A percentile compares a stretch with the other conserved stretches of the same genome.
phyloP scores from a whole-genome alignment of 495 filamentous ascomycete species.

The Aspergillus saccharolyticus region DNA sequence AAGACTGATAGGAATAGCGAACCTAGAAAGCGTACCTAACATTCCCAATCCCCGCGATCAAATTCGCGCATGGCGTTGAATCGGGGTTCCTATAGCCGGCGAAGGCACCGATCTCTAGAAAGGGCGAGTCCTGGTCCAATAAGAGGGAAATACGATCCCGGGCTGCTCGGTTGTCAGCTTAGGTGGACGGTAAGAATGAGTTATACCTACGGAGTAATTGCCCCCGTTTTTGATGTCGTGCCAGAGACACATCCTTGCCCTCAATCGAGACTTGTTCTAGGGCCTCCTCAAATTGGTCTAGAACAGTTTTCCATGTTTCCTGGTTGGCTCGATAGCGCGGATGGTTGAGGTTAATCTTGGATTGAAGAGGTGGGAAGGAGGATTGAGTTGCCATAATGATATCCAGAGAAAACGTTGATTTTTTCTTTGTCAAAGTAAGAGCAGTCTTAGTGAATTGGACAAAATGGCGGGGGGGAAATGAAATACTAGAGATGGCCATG shows the following conservation, averaged over 20 bases:
- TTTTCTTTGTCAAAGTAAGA: background rate
- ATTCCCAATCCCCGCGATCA: conserved; percentile 25
- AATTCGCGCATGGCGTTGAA: conserved; percentile 21
- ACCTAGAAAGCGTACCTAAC: conserved; percentile 8
- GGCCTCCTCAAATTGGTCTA: conserved; percentile 18
- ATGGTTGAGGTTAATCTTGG: conserved; percentile 16
- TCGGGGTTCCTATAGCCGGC: conserved; percentile 20
- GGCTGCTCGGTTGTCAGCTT: conserved; percentile 5
- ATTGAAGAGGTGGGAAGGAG: conserved; percentile 11
- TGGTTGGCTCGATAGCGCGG: conserved; percentile 17
- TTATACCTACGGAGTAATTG: conserved; percentile 19
- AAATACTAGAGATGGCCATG: background rate
- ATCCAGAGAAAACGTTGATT: too few relatives aligned
- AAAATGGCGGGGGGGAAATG: background rate
- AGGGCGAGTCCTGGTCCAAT: conserved; percentile 23
- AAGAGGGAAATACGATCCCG: conserved; percentile 21
- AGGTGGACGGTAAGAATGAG: background rate
- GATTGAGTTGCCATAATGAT: conserved; percentile 12
- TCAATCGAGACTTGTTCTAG: conserved; percentile 17
- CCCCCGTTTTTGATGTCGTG: conserved; percentile 19
- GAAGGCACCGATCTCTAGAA: conserved; percentile 22
- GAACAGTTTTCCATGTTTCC: conserved; percentile 15
- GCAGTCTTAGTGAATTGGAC: background rate
- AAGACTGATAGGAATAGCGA: background rate
- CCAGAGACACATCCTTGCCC: conserved; percentile 17